Conservation (phyloP, 176 grass and related monocot species). For the Microstegium vimineum region DNA sequence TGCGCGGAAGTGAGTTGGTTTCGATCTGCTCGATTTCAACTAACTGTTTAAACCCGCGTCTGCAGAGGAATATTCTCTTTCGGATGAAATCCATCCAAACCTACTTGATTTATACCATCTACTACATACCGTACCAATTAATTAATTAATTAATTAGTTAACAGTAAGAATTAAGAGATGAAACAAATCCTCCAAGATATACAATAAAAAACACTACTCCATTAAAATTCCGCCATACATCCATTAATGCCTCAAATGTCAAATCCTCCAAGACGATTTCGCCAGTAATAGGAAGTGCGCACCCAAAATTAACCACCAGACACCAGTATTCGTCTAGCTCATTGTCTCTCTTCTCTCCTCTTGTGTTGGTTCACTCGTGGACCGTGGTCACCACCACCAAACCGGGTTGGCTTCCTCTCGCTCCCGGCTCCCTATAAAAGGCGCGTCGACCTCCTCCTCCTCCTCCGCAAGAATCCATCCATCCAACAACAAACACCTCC, state of each 20-base stretch:
- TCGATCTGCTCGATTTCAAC: too few species aligned
- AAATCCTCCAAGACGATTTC: background rate
- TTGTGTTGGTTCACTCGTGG: background rate
- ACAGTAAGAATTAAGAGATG: too few species aligned
- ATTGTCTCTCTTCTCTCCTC: too few species aligned
- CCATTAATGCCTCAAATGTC: background rate
- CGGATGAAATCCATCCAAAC: too few species aligned
- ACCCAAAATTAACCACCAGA: background rate
- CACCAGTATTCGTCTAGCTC: too few species aligned
- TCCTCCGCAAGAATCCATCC: slow-evolving; percentile 15
- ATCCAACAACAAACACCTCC: background rate
- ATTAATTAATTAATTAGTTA: too few species aligned
- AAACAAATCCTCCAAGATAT: background rate
- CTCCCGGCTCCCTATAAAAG: slow-evolving; percentile 15
- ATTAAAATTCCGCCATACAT: too few species aligned
- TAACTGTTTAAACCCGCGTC: too few species aligned
- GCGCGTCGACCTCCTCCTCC: background rate
- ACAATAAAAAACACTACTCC: background rate
- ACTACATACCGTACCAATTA: too few species aligned
- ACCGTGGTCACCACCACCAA: background rate
- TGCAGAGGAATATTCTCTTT: too few species aligned
- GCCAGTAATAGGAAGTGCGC: background rate
- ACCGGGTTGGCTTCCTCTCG: background rate
- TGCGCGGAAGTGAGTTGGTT: too few species aligned
- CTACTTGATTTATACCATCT: background rate